phyloP scores from a whole-genome alignment of 306 rosid genomes.

The Vicia faba region DNA sequence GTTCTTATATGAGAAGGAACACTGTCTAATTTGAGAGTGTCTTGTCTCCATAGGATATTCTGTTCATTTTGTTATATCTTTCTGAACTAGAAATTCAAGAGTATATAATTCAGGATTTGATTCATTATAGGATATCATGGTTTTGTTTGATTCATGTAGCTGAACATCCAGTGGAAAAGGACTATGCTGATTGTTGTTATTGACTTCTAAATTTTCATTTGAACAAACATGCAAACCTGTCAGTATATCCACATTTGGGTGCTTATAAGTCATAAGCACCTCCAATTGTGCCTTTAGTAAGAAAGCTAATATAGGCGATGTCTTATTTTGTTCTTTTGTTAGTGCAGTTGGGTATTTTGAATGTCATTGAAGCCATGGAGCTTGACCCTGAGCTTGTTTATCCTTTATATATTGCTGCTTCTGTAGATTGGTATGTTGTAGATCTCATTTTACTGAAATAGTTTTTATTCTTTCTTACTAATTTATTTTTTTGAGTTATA shows the following conservation, averaged over 20 bases:
- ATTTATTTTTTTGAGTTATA: slow-evolving; percentile 27
- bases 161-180: neutral
- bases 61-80: slow-evolving; percentile 18
- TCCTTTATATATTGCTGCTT: slow-evolving; percentile 77
- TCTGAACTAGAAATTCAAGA: slow-evolving; percentile 14
- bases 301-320: slow-evolving; percentile 20
- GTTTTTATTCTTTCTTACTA: slow-evolving; percentile 23
- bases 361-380: slow-evolving; percentile 80
- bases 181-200: neutral
- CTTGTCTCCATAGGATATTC: slow-evolving; percentile 9
- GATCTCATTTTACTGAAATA: slow-evolving; percentile 30
- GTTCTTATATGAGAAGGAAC: slow-evolving; percentile 25
- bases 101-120: neutral
- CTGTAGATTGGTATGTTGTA: slow-evolving; percentile 71
- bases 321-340: slow-evolving; percentile 43
- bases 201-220: slow-evolving; percentile 29
- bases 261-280: slow-evolving; percentile 12
- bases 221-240: slow-evolving; percentile 7
- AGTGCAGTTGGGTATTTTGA: slow-evolving; percentile 92
- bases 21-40: slow-evolving; percentile 19
- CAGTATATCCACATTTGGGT: slow-evolving; percentile 26
- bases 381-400: slow-evolving; percentile 79
- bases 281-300: slow-evolving; percentile 25
- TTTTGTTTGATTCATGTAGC: slow-evolving; percentile 1
- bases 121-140: slow-evolving; percentile 1